A percentile compares a stretch with the other conserved stretches of the same genome.
phyloP scores from a whole-genome alignment of 768 basidiomycete genomes.

The Leccinum disarticulatum region DNA sequence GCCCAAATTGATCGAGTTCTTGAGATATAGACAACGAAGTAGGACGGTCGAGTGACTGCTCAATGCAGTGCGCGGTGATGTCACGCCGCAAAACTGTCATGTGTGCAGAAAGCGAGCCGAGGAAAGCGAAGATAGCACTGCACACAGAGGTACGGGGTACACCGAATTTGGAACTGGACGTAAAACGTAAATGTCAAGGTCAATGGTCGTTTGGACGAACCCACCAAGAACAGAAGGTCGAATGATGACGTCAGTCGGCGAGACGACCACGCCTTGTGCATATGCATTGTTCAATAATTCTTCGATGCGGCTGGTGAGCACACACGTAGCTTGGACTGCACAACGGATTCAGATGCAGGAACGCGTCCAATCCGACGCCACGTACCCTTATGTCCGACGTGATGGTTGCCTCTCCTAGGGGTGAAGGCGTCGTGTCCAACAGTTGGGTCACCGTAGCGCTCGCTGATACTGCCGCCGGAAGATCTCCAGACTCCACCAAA shows the following conservation, averaged over 20 bases:
- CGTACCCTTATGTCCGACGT: conserved; percentile 59
- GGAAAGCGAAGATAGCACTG: conserved; percentile 61
- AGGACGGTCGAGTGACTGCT: conserved; percentile 55
- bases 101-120: conserved; percentile 50
- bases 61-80: conserved; percentile 57
- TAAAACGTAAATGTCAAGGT: conserved; percentile 4
- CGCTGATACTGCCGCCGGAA: conserved; percentile 61
- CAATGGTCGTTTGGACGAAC: conserved; percentile 14
- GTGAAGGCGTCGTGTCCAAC: conserved; percentile 47
- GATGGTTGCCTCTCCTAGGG: conserved; percentile 52
- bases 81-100: conserved; percentile 67
- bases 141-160: conserved; percentile 48
- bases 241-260: conserved; percentile 50
- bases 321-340: conserved; percentile 53
- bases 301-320: conserved; percentile 57
- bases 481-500: conserved; percentile 54
- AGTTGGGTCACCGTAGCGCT: conserved; percentile 42
- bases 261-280: conserved; percentile 53
- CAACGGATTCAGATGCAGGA: conserved; percentile 1
- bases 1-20: conserved; percentile 33
- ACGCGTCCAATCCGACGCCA: conserved; percentile 1
- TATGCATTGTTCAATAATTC: conserved; percentile 75
- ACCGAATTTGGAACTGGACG: conserved; percentile 56
- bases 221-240: conserved; percentile 49
- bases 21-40: conserved; percentile 40